Evolutionary conservation across 768 basidiomycete species (phyloP), one percentile per base, ranked within the genome.

Genomic region (Mycena kentingensis): DNA sequence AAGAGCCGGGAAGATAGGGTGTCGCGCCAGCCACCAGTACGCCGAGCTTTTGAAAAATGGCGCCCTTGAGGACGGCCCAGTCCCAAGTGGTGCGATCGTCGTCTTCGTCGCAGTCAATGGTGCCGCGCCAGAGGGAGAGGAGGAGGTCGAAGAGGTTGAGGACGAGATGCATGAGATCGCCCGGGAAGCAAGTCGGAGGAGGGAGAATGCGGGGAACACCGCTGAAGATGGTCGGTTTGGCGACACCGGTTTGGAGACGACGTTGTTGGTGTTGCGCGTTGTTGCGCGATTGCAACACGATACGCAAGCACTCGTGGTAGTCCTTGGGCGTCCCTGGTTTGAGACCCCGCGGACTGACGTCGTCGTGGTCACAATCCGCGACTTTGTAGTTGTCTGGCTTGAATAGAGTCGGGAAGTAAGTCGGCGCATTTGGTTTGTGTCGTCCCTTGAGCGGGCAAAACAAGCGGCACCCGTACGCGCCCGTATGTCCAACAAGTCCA

Each of bases 351-450:
- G 63, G 29, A 25, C 70, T 28, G 10, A 65, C 55, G 44, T 69
- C 66, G 15, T 43, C 42, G 26, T 64, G 64, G 18, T 49, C 25
- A 44, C 67, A 61, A 27, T 66, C 24, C 0, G 44, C 34, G 3
- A 68, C 63, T 7, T 44, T 36, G n/a, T 63, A 63, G 11, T 68
- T 46, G 25, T 60, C 39, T 0, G 72, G 73, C 4, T 56, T 41
- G 0, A 67, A 46, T 2, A 66, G 65, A 5, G 64, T 68, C 0
- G 70, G 65, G 48, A 65, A 73, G 49, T 76, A 77, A 32, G 73
- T 71, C 0, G 51, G 49, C 16, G 29, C 58, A 2, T 29, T 44
- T 4, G 54, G 63, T 52, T 73, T 72, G 27, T 62, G 65, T 0
- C 63, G 60, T n/a, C 73, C 73, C 31, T 56, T 62, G 12, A 73